Evolutionary conservation across 768 basidiomycete genomes (phyloP), one percentile per base, ranked within the genome.

Genomic region (Pulveroboletus sp.): DNA sequence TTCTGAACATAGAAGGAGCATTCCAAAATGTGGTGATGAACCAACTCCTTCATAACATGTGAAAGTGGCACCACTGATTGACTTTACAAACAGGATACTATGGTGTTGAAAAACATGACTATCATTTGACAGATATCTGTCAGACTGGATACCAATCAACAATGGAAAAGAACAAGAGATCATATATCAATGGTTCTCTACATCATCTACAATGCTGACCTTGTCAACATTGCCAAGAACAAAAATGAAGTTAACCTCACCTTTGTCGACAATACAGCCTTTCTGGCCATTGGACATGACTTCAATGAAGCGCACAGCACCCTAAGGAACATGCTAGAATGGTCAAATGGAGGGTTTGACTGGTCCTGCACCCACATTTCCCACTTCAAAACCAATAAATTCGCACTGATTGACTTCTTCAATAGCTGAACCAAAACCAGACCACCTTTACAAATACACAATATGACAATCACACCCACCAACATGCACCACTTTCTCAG

Each of bases 91-190:
- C 5, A 13, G 42, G 0, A 20, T 60, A 0, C 58, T 68, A 0
- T 7, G 10, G 0, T 37, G 30, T 0, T 14, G 59, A 17, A 17
- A n/a, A 0, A 61, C 63, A 0, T 16, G 10, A n/a, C 49, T 69
- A 0, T 19, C 16, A 0, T 70, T 70, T n/a, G 51, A 68, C 10
- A 55, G 60, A 5, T 63, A 40, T 38, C 13, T 17, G 0, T 68
- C 62, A 0, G 46, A 58, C 1, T 59, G 56, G 46, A 40, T 51
- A 0, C 43, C 50, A 0, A 46, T 57, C 5, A 52, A 16, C 0
- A 63, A 63, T 13, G 63, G 71, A 0, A 64, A 70, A 0, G 63
- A 65, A 2, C 68, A 73, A 50, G 72, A 0, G 62, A 67, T 50
- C 69, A 68, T 0, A 45, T 63, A 2, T 68, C 68, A 0, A 63